Evolutionary conservation across 2,329 filamentous ascomycete genomes (phyloP), one percentile per base, ranked within the genome.

Genomic region (Ophiocordyceps polyrhachis-furcata): DNA sequence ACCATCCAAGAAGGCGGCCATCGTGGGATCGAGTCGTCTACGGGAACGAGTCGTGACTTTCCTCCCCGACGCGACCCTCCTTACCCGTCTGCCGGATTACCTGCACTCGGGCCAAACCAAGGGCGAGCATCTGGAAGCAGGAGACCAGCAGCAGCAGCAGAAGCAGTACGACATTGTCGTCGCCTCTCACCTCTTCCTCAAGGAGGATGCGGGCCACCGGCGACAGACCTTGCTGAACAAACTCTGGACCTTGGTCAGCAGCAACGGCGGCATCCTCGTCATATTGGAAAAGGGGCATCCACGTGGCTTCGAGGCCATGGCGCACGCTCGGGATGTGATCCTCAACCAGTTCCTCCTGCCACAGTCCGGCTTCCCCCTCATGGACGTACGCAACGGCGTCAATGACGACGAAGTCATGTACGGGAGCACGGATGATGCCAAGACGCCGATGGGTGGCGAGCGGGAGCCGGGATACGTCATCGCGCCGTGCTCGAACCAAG

Each of bases 141-240:
- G 71, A 19, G 60, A 65, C 28, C 58, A 65, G 9, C 67, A 72
- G 6, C 69, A 71, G 17, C 68, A 71, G 3, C 74, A 81, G 48
- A 95, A 96, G 62, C 73, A 76, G 40, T 95, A 81, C 58, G 91
- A 98, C 56, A 63, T 98, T 5, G 85, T 98, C 52, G 80, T 98
- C 50, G 88, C 87, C 1, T 84, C 87, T 2, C 86, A 98, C 57
- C 73, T 80, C 4, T 69, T 98, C 20, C 79, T 93, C 61, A 74
- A 79, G 1, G 62, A 91, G 4, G 75, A 80, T 48, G 81, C 89
- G 57, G 80, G 82, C 12, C 84, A 80, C 54, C 68, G 82, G 54
- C 81, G 88, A 41, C 88, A 83, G 55, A 74, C 81, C 31, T 70
- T 91, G 44, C 68, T 95, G 19, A 79, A 93, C 56, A 94, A 93